Base-by-base conservation (phyloP, 768 basidiomycete species). In the Mycena polygramma region DNA sequence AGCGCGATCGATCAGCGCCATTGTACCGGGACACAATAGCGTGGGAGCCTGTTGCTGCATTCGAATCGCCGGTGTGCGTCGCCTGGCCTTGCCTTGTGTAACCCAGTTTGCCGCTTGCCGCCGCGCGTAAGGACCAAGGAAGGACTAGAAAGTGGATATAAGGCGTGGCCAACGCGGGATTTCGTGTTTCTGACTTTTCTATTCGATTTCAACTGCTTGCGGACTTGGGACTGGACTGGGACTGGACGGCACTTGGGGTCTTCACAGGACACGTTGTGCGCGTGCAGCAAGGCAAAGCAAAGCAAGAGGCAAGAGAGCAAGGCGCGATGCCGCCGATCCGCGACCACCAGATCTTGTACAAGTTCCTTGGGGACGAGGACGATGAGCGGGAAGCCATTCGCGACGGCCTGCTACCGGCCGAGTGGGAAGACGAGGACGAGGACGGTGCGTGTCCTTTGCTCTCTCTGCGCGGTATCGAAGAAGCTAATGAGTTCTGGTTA, bases 321-420 rank as follows among this genome's bases (percentile, higher is more conserved):
- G 26, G 41, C 64, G 22, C 35, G 66, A 73, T 73, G 72, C 72
- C 72, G 22, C 72, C 72, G 41, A 73, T 73, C 55, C 61, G 72
- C 48, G 72, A 70, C 10, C 72, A 73, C 48, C 54, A 20, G 26
- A 67, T 68, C 41, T 46, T 73, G 36, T 73, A 73, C 62, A 73
- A 48, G 7, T 73, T 73, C 58, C 55, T 73, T 46, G 72, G 26
- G 11, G 72, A 73, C 17, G 72, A 70, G 61, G 72, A 73, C 45
- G 72, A 73, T 20, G 68, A 45, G 20, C 37, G n/a, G 30, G 30
- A 30, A 30, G 30, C 30, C 30, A 30, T 30, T 30, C 30, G 30
- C 30, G 30, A 49, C 37, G 66, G 20, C 51, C 51, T 9, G 68
- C 26, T n/a, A 51, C 13, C 36, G 53, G 35, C 52, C n/a, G 57